Percentiles rank a stretch among this genome's conserved stretches.
Evolutionary conservation across 73 alveolate genomes (phyloP).

Genomic region (Paramecium pentaurelia): DNA sequence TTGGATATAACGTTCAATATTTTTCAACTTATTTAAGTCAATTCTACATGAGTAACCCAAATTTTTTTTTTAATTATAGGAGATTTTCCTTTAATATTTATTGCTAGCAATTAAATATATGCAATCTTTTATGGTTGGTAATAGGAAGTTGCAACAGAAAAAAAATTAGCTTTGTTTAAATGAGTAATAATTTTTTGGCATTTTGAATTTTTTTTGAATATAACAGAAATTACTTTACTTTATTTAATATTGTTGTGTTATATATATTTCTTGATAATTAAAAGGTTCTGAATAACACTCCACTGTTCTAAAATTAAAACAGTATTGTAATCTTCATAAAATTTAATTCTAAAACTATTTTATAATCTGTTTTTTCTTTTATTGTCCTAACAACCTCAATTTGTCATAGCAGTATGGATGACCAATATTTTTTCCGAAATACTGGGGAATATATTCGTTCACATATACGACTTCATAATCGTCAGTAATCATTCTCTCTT

Average conservation of each 20-base stretch:
- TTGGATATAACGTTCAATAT: not conserved
- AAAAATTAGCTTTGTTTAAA: not conserved
- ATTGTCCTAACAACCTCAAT: slow-evolving; percentile 35
- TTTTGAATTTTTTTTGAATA: not conserved
- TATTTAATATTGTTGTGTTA: not conserved
- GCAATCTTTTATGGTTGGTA: not conserved
- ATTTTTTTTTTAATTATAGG: not conserved
- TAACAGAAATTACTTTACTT: not conserved
- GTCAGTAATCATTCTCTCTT: slow-evolving; percentile 56
- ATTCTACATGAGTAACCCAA: not conserved
- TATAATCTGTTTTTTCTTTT: slow-evolving; percentile 58
- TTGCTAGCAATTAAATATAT: not conserved
- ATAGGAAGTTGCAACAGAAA: not conserved
- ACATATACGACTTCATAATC: slow-evolving; percentile 58
- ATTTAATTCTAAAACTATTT: slow-evolving; percentile 17
- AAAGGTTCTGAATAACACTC: not conserved
- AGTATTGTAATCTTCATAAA: not conserved
- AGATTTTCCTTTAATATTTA: not conserved
- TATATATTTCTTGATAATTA: not conserved
- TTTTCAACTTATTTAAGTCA: not conserved
- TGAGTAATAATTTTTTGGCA: not conserved
- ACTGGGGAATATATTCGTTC: slow-evolving; percentile 55
- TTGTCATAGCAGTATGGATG: not conserved
- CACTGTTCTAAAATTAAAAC: too few relatives aligned
- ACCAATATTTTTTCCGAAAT: slow-evolving; percentile 53